Conservation (phyloP, 371 early-diverging fungal genomes). For the Mortierella sp. region DNA sequence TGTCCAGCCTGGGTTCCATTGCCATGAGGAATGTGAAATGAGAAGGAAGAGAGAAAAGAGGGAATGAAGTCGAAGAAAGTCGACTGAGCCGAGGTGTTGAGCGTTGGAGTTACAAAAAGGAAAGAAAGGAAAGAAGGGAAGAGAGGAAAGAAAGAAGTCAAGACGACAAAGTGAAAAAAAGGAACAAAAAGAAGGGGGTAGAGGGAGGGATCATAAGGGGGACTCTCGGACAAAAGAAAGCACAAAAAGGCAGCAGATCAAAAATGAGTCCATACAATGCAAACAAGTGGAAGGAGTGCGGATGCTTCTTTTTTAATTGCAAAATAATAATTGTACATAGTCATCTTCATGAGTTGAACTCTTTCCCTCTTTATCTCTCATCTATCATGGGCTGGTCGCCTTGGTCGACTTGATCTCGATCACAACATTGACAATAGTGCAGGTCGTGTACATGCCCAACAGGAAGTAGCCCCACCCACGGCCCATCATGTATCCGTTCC, state of each 20-base stretch:
- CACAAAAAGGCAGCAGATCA: neutral
- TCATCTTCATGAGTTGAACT: neutral
- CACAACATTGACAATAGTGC: constrained; percentile 64
- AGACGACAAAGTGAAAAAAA: neutral
- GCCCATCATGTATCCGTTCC: constrained; percentile 70
- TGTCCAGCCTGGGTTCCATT: constrained; percentile 1
- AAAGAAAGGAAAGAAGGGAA: neutral
- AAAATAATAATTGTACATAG: neutral
- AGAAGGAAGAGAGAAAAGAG: neutral
- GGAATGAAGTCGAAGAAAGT: neutral
- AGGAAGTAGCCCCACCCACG: constrained; percentile 68
- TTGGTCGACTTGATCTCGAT: constrained; percentile 31
- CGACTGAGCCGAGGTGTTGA: neutral
- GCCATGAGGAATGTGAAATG: neutral
- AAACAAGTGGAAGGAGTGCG: neutral
- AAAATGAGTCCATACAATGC: neutral
- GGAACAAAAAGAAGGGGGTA: neutral
- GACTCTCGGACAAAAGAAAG: neutral
- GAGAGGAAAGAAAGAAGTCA: neutral
- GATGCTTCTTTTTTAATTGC: neutral
- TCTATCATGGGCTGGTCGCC: constrained; percentile 54
- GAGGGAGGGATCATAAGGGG: neutral
- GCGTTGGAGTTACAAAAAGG: neutral
- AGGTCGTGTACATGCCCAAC: constrained; percentile 66
- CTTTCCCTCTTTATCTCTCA: neutral